Evolutionary conservation across 305 asterid species (phyloP).

Genomic region (Plantago rigida): DNA sequence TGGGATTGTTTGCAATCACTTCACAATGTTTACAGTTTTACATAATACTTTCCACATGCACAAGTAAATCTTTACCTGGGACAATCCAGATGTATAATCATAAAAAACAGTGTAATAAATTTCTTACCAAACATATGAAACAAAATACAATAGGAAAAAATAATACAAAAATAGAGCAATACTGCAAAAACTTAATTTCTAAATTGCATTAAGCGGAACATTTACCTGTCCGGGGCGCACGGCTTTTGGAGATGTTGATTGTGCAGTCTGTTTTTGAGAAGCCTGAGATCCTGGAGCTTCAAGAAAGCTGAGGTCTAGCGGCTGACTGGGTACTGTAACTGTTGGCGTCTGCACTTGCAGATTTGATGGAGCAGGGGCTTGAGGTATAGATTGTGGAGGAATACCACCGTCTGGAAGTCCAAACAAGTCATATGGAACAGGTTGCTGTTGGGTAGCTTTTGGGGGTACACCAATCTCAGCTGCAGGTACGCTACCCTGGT

Average conservation of each 20-base stretch:
- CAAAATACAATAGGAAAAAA: background rate
- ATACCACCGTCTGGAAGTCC: constrained; percentile 91
- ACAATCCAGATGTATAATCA: background rate
- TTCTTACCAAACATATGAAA: background rate
- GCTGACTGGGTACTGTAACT: constrained; percentile 50
- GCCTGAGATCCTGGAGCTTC: constrained; percentile 65
- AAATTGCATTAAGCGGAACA: constrained; percentile 4
- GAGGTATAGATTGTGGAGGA: constrained; percentile 62
- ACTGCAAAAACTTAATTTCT: background rate
- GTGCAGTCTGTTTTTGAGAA: constrained; percentile 47
- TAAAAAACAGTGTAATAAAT: background rate
- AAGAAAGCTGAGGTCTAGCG: constrained; percentile 93
- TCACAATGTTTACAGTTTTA: background rate
- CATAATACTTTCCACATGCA: background rate
- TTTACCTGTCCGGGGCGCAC: constrained; percentile 96
- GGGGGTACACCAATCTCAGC: constrained; percentile 56
- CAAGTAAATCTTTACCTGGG: background rate
- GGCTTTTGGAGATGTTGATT: constrained; percentile 73
- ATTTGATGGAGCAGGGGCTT: constrained; percentile 41
- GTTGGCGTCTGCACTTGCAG: constrained; percentile 40
- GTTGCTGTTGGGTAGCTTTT: constrained; percentile 54
- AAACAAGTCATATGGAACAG: constrained; percentile 42
- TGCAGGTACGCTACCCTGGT: constrained; percentile 43
- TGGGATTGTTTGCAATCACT: background rate
- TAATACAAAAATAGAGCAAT: background rate